Base-by-base conservation (phyloP, 345 rosid species). In the Populus alba region DNA sequence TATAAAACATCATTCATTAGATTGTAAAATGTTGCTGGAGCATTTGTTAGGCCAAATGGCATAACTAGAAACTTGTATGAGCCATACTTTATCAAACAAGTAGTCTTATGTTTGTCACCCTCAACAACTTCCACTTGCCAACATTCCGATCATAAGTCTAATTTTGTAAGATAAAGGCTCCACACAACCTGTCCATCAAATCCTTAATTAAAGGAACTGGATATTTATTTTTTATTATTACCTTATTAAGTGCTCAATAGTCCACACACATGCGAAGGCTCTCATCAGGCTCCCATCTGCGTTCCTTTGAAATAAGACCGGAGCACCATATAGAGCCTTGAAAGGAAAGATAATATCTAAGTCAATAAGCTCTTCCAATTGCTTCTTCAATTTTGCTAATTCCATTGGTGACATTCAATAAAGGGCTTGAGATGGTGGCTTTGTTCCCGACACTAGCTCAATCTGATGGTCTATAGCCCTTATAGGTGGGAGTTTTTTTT, bases 81-180 rank as follows among this genome's bases (percentile, higher is more conserved):
- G 3, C 7, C 2, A 5, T 16, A 49, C 55, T 22, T 49, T 0
- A 0, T 16, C 4, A 49, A 1, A 49, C 22, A 16, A 0, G 22
- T 49, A 3, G 22, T 49, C 7, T 49, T 49, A 0, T 49, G 55
- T 5, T 49, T 0, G 3, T 49, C 22, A 5, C 55, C 22, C 1
- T 49, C 6, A 0, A 1, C 2, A 49, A 49, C 4, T 17, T 0
- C 0, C 0, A 49, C 0, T 49, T 49, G 8, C 1, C 20, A 49
- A 49, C 7, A 49, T 18, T 8, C 2, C 2, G 0, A 49, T 49
- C 1, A 22, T 0, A 16, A 49, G 55, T 49, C 22, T 7, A 49
- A 1, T 1, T 49, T 49, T 49, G 55, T 49, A 49, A 17, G 17
- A 49, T 68, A 0, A 1, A 3, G 8, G 66, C 39, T 8, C 35